Conservation (phyloP, 108 stramenopile species). For the Nitzschia sp. region DNA sequence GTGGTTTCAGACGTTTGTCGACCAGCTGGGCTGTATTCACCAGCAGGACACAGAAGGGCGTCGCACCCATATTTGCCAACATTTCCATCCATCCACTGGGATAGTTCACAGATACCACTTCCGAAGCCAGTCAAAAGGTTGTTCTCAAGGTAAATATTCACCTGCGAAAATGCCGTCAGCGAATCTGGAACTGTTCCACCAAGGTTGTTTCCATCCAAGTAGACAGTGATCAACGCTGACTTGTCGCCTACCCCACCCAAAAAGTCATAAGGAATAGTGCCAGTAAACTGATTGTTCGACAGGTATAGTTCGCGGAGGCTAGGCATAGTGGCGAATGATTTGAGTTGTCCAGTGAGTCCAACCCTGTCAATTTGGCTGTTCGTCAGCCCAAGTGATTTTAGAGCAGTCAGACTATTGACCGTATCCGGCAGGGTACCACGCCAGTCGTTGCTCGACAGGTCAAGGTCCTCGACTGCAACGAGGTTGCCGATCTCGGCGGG, state of each 20-base stretch:
- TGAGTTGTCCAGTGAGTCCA: slow-evolving; percentile 66
- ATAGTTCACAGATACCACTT: slow-evolving; percentile 55
- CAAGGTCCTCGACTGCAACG: slow-evolving; percentile 40
- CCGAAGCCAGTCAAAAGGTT: slow-evolving; percentile 65
- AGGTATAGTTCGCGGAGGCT: slow-evolving; percentile 43
- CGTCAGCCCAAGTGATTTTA: slow-evolving; percentile 32
- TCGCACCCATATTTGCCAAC: slow-evolving; percentile 61
- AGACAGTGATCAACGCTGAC: slow-evolving; percentile 44
- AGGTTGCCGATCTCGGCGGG: slow-evolving; percentile 62
- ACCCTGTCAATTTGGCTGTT: slow-evolving; percentile 32
- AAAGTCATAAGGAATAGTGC: slow-evolving; percentile 28
- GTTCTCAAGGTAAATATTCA: slow-evolving; percentile 73
- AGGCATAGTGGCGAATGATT: slow-evolving; percentile 44
- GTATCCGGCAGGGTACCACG: slow-evolving; percentile 37
- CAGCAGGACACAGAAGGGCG: slow-evolving; percentile 75
- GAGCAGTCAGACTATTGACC: slow-evolving; percentile 25
- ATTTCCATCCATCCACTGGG: slow-evolving; percentile 64
- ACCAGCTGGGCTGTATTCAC: slow-evolving; percentile 57
- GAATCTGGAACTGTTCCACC: slow-evolving; percentile 43
- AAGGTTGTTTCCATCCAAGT: slow-evolving; percentile 40
- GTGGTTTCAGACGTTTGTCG: slow-evolving; percentile 49
- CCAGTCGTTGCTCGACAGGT: slow-evolving; percentile 48
- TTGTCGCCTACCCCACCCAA: slow-evolving; percentile 45
- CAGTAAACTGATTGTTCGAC: slow-evolving; percentile 36
- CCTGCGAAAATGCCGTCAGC: slow-evolving; percentile 39